Evolutionary conservation across 148 eudicot genomes (phyloP), one percentile per base, ranked within the genome.

Genomic region (Rhododendron ovatum): DNA sequence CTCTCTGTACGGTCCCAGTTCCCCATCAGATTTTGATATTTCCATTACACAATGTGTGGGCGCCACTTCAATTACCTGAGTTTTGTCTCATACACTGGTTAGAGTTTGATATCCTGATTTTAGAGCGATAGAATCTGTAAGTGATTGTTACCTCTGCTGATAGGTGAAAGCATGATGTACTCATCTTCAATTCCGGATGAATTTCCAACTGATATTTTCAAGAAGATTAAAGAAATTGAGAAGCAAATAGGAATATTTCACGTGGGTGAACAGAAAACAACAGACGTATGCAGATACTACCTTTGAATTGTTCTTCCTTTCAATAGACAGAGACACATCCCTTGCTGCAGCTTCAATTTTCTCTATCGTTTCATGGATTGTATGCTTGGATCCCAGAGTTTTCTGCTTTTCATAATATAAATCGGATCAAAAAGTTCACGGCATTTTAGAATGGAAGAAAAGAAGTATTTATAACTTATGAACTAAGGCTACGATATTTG

Each of bases 281-380:
- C 50, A 10, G 65, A 35, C 20, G 1, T 45, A 53, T 53, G 10
- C 7, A 63, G 9, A 53, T 57, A 73, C 43, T 90, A 92, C 94
- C 91, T 89, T 93, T 1, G 51, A 77, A 77, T 85, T 88, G 78
- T 89, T 89, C 88, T 88, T 93, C 88, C 89, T 87, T 85, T 91
- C 92, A 53, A 89, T 86, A 3, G 90, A 88, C 22, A 93, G 90
- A 63, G 86, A 78, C 78, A 90, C 90, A 74, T 81, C 89, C 77
- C 73, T 86, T 77, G 95, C 95, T 65, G 92, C 95, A 83, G 90
- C 91, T 82, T 93, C 92, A 78, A 91, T 91, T 89, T 87, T 93
- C 87, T 89, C 83, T 77, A 91, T 74, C 6, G 95, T 91, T 88
- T 90, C 91, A 28, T 77, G 80, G 39, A 84, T 82, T 59, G 91